Conservation (phyloP, 2,329 filamentous ascomycete genomes). For the Arthroderma sp. region DNA sequence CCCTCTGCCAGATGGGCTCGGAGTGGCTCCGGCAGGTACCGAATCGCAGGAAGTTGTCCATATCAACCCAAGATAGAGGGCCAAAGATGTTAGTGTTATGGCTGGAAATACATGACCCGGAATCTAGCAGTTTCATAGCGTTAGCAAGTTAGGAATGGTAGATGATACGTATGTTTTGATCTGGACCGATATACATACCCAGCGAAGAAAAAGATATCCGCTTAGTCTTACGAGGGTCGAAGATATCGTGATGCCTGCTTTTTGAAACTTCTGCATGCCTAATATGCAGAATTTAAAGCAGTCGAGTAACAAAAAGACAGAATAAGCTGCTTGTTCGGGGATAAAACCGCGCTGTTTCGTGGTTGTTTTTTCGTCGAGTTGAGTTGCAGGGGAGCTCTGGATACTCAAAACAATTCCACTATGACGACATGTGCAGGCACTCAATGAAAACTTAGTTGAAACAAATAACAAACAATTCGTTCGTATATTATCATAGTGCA, state of each 20-base stretch:
- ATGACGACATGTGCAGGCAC: too few species aligned
- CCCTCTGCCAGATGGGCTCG: too few species aligned
- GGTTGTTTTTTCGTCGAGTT: too few species aligned
- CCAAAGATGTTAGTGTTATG: conserved; percentile 29
- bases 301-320: too few species aligned
- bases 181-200: conserved; percentile 21
- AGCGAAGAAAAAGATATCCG: conserved; percentile 32
- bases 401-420: too few species aligned
- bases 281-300: neutral
- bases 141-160: neutral
- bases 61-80: conserved; percentile 33
- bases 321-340: too few species aligned
- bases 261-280: conserved; percentile 22
- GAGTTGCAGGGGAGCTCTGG: too few species aligned
- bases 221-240: conserved; percentile 25
- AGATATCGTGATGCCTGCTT: conserved; percentile 22
- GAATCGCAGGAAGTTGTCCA: conserved; percentile 4
- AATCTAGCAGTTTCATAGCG: conserved; percentile 18
- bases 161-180: neutral
- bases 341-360: too few species aligned
- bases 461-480: too few species aligned
- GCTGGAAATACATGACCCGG: conserved; percentile 26
- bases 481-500: too few species aligned
- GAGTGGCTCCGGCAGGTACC: too few species aligned
- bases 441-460: too few species aligned